Percentiles rank a stretch among this genome's conserved stretches.
Conservation (phyloP, 225 moss, liverwort and hornwort species). For the Sphagnum tenellum region DNA sequence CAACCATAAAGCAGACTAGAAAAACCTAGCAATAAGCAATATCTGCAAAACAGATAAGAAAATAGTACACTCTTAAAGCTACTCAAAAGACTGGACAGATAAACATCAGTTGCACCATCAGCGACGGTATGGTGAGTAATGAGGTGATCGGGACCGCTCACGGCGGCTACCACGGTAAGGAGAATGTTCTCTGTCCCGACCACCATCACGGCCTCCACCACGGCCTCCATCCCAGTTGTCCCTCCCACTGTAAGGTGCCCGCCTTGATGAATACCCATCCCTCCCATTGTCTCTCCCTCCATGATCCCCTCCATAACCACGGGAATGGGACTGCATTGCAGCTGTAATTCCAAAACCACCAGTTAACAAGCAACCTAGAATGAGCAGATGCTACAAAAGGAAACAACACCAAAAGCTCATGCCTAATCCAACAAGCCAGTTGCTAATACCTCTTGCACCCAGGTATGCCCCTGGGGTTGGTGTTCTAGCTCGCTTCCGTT, state of each 20-base stretch:
- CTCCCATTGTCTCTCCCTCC: slow-evolving; percentile 20
- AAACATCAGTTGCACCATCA: background rate
- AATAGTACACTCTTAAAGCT: no score
- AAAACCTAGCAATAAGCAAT: no score
- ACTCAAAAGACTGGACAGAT: no score
- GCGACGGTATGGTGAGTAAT: slow-evolving; percentile 51
- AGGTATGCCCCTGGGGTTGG: slow-evolving; percentile 58
- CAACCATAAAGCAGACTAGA: no score
- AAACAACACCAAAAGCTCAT: no score
- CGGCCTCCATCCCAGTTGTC: slow-evolving; percentile 20
- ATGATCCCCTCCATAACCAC: slow-evolving; percentile 46
- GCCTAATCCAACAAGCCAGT: no score
- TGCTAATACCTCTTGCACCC: slow-evolving; percentile 35
- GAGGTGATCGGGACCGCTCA: slow-evolving; percentile 53
- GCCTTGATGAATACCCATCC: slow-evolving; percentile 37
- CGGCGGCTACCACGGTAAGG: slow-evolving; percentile 42
- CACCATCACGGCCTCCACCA: slow-evolving; percentile 10
- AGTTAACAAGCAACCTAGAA: no score
- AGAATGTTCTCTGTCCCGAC: slow-evolving; percentile 49
- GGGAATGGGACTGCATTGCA: slow-evolving; percentile 62
- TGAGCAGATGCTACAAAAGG: no score
- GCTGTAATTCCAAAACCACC: slow-evolving; percentile 10
- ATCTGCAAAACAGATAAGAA: no score
- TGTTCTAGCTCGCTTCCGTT: slow-evolving; percentile 52
- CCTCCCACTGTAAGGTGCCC: slow-evolving; percentile 12